Percentiles rank a stretch among this genome's conserved stretches.
phyloP scores from a whole-genome alignment of 1,284 basidiomycete genomes.

The Tilletia setariae region DNA sequence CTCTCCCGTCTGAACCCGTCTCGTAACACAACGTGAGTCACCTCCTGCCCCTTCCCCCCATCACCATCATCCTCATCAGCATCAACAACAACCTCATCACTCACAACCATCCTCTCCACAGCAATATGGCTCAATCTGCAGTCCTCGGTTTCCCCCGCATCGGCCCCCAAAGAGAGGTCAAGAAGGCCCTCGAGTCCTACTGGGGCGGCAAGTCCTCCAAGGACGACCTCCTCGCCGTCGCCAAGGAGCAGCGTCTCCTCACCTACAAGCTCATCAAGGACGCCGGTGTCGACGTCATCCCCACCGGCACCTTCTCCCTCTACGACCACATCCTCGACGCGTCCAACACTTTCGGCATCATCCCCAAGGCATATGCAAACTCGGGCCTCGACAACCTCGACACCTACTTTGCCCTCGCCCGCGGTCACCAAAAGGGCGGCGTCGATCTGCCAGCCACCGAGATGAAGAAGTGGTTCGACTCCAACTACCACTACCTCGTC shows the following conservation, averaged over 20 bases:
- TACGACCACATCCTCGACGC: slow-evolving; percentile 99
- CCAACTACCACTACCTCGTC: slow-evolving; percentile 99
- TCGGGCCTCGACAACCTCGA: slow-evolving; percentile 85
- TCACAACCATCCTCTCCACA: background rate
- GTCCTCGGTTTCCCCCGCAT: slow-evolving; percentile 93
- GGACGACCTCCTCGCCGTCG: slow-evolving; percentile 82
- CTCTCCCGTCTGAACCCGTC: background rate
- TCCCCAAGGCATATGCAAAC: slow-evolving; percentile 88
- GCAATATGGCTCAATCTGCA: slow-evolving; percentile 10
- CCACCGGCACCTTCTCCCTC: slow-evolving; percentile 95
- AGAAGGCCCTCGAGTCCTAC: slow-evolving; percentile 79
- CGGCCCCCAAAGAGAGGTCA: slow-evolving; percentile 92
- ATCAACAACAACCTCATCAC: background rate
- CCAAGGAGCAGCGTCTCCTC: slow-evolving; percentile 82
- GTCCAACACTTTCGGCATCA: slow-evolving; percentile 92
- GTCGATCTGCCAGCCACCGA: slow-evolving; percentile 97
- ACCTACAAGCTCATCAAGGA: slow-evolving; percentile 87
- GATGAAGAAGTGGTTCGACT: slow-evolving; percentile 99
- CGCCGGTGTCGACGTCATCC: slow-evolving; percentile 84
- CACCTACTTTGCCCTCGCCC: slow-evolving; percentile 88
- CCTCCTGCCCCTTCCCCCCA: background rate
- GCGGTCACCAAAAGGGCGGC: slow-evolving; percentile 84
- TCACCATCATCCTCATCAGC: slow-evolving; percentile 4
- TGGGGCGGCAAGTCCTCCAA: slow-evolving; percentile 90
- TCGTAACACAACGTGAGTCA: background rate